Evolutionary conservation across 1,139 yeast genomes (phyloP), one percentile per base, ranked within the genome.

Genomic region (Meyerozyma sp.): DNA sequence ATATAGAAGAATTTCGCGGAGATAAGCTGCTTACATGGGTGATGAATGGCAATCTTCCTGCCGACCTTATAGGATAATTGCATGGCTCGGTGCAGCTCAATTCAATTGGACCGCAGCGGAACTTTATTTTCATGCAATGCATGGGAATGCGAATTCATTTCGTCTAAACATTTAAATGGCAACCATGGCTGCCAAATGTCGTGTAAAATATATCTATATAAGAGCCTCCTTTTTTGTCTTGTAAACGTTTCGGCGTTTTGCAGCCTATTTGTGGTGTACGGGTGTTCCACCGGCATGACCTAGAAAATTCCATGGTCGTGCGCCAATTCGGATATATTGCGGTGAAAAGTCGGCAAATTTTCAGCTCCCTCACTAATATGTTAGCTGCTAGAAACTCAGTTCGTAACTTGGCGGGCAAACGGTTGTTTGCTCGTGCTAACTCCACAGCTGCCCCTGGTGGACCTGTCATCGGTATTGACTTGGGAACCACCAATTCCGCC

Each of bases 401-500:
- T 50, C 68, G 66, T 57, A 65, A 62, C 62, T 61, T 67, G 57
- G 57, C 70, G 46, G 68, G 72, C 55, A 49, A 51, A 49, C 76
- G 73, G 61, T 65, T 72, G 56, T 64, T 70, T 51, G 66, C 72
- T 56, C 81, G 84, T 75, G 70, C 69, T 68, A 75, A 77, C 65
- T 70, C 78, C 44, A 70, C 76, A 46, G 61, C 55, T 54, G 77
- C 73, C 61, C 84, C 65, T 58, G 73, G 73, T 58, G 90, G 90
- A 46, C 79, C 91, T 59, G 98, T 93, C 49, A 91, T 93, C 63
- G 98, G 98, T 79, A 91, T 93, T 65, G 98, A 93, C 76, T 81
- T 93, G 68, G 98, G 98, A 76, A 93, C 98, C 70, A 93, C 98
- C 71, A 93, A 93, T 82, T 93, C 98, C 46, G 98, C 98, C 48